phyloP scores from a whole-genome alignment of 495 filamentous ascomycete species.

The Podospora didyma region DNA sequence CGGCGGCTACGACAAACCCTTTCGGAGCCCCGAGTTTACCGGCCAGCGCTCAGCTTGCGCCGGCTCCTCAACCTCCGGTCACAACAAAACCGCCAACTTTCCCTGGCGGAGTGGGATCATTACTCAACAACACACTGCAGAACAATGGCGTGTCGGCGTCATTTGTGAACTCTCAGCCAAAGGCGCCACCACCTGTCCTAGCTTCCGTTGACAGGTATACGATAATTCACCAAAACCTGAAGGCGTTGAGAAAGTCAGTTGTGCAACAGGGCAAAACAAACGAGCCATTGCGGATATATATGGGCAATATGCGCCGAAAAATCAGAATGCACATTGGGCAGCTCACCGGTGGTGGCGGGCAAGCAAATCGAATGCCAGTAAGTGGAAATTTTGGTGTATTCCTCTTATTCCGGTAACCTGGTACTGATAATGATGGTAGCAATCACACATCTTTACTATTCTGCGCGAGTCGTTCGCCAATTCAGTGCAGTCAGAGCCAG shows the following conservation, averaged over 20 bases:
- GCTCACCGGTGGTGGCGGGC: constrained; percentile 56
- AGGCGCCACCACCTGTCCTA: not conserved
- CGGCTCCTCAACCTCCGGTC: not conserved
- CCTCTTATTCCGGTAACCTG: not conserved
- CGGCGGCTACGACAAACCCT: not conserved
- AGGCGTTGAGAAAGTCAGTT: constrained; percentile 61
- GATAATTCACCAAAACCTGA: constrained; percentile 68
- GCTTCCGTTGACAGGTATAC: constrained; percentile 49
- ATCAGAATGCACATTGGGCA: constrained; percentile 72
- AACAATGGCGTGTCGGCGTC: constrained; percentile 7
- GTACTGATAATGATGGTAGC: constrained; percentile 9
- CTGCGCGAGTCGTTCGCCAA: constrained; percentile 40
- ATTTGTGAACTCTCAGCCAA: not conserved
- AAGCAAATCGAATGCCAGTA: constrained; percentile 57
- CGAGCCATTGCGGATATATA: constrained; percentile 51
- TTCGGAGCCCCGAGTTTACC: constrained; percentile 3
- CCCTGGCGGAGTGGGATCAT: not conserved
- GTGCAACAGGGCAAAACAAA: constrained; percentile 43
- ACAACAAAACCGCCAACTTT: not conserved
- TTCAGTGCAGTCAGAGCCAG: constrained; percentile 45
- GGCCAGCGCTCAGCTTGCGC: not conserved
- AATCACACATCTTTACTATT: constrained; percentile 45
- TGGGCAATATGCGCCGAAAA: constrained; percentile 72
- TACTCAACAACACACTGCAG: constrained; percentile 2
- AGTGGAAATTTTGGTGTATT: not conserved